Conservation (phyloP, 345 rosid genomes). For the Streptanthus diversifolius region DNA sequence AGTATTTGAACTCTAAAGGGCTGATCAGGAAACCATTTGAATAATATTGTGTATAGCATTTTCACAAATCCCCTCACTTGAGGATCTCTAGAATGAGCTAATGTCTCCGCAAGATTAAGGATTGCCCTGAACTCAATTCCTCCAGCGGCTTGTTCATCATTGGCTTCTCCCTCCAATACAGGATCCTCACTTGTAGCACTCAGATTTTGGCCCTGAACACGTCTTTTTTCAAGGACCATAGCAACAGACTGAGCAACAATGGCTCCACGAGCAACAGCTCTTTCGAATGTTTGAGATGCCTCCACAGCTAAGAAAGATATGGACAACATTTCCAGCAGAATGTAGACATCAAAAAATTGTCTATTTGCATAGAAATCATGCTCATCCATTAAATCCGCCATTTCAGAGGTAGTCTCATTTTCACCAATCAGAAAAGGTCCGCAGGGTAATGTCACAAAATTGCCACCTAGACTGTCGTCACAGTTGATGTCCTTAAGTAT, state of each 20-base stretch:
- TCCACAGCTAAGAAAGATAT: conserved; percentile 83
- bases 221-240: conserved; percentile 82
- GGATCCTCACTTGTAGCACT: conserved; percentile 52
- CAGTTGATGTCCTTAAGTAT: conserved; percentile 76
- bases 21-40: conserved; percentile 84
- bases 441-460: conserved; percentile 43
- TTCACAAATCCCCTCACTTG: conserved; percentile 79
- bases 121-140: conserved; percentile 66
- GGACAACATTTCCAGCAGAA: conserved; percentile 89
- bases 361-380: conserved; percentile 44
- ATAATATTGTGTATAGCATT: conserved; percentile 71
- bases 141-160: conserved; percentile 57
- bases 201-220: conserved; percentile 50
- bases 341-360: conserved; percentile 79
- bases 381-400: conserved; percentile 50
- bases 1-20: conserved; percentile 69
- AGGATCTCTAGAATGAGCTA: conserved; percentile 70
- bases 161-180: conserved; percentile 56
- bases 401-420: conserved; percentile 53
- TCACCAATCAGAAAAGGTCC: conserved; percentile 64
- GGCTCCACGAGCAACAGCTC: conserved; percentile 85
- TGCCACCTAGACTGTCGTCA: conserved; percentile 62
- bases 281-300: conserved; percentile 89
- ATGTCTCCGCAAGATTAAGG: conserved; percentile 91
- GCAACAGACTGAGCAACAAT: conserved; percentile 71